Base-by-base conservation (phyloP, 768 basidiomycete species). In the Hygrocybe coccinea region DNA sequence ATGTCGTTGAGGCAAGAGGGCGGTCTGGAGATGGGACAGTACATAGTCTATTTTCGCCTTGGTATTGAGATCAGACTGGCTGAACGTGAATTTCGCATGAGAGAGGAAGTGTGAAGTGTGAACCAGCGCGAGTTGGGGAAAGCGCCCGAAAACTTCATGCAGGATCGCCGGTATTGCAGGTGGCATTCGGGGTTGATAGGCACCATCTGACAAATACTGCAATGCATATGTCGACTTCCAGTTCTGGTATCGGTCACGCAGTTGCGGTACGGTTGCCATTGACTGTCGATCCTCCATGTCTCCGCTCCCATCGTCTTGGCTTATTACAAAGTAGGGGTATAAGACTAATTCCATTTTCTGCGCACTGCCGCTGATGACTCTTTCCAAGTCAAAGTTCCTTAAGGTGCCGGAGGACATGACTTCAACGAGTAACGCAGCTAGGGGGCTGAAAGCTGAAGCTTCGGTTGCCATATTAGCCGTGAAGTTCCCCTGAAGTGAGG, bases 281-380 rank as follows among this genome's bases (percentile, higher is more conserved):
- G 58, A 37, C 25, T 46, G 48, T 41, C 58, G 34, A 45, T 59
- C 53, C 53, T 61, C 60, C 21, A 61, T 61, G 56, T 61, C 60
- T 46, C 60, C 60, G 43, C 56, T 61, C 14, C 50, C 50, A 17
- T 59, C 58, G 37, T 56, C 55, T 49, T 49, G 47, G 35, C 49
- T 55, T 46, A 49, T 54, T 14, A 56, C 51, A 46, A 61, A 61
- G 29, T 56, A 61, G 17, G 58, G 58, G 55, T 59, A 56, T 38
- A 45, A 50, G 43, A 33, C n/a, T n/a, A n/a, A n/a, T n/a, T n/a
- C n/a, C n/a, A n/a, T n/a, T n/a, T n/a, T 43, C 46, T n/a, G 19
- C 25, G 52, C 33, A 38, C 51, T 54, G 41, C 22, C 53, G n/a
- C 59, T 54, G 17, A 21, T 29, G 4, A 29, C 56, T 29, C 56